Base-by-base conservation (phyloP, 768 basidiomycete species). In the Xerocomellus dryophilus region DNA sequence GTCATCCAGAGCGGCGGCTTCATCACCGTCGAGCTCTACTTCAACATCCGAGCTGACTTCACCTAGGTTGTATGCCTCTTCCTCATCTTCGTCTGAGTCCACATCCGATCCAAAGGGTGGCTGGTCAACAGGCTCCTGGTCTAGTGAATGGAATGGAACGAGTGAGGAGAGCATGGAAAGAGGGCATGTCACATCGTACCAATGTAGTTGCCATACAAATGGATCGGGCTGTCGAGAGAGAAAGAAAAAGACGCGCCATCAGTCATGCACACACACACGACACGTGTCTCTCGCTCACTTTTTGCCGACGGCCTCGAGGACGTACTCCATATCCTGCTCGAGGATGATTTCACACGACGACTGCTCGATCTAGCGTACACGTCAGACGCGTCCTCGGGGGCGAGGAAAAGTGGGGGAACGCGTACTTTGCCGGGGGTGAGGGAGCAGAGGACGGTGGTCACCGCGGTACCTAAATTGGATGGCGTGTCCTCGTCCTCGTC, bases 31-130 rank as follows among this genome's bases (percentile, higher is more conserved):
- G 62, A 92, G 78, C 64, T 93, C 78, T 63, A 93, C 76, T 65
- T 93, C 90, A 38, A 91, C 88, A 63, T 93, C 92, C 7, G 86
- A 91, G 72, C 85, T 86, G 49, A 92, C 85, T 53, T 89, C 86
- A 36, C 78, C 80, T n/a, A 90, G 77, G 61, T 84, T 78, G 57
- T 79, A 87, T 0, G 60, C 66, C 1, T 73, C 83, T 46, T 82
- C 50, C 15, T 52, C 81, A 2, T 66, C 67, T 7, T 87, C 81
- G 2, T 66, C 67, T 7, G 74, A 74, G 21, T 83, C 84, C n/a
- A 71, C 65, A 48, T 83, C 81, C 39, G 73, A 71, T 36, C 75
- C 79, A 27, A 71, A 77, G 4, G 82, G 81, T 23, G 78, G 74
- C 36, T 78, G 73, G 57, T 85, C 78, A 9, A 71, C 63, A 25